phyloP scores from a whole-genome alignment of 2,329 filamentous ascomycete genomes.

The Cladophialophora chaetospira region DNA sequence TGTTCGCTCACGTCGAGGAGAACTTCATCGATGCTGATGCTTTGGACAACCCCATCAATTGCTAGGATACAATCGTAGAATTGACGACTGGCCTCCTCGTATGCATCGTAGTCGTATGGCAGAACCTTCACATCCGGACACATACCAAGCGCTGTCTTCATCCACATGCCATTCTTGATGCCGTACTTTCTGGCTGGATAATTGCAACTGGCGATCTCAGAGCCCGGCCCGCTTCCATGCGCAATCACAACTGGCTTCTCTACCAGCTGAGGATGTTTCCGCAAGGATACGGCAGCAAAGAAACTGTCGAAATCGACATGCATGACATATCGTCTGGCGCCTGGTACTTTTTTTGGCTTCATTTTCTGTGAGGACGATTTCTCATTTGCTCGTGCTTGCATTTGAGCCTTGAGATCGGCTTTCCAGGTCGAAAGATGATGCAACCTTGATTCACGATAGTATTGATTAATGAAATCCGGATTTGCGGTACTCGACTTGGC shows the following conservation, averaged over 20 bases:
- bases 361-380: constrained; percentile 54
- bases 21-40: constrained; percentile 95
- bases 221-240: constrained; percentile 79
- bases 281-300: constrained; percentile 89
- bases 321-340: constrained; percentile 77
- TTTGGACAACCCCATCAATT: constrained; percentile 82
- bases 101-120: constrained; percentile 94
- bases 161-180: constrained; percentile 99
- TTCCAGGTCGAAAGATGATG: constrained; percentile 98
- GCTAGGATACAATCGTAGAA: constrained; percentile 86
- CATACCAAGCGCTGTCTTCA: constrained; percentile 81
- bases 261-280: constrained; percentile 71
- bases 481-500: constrained; percentile 89
- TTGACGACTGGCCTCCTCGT: constrained; percentile 83
- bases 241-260: constrained; percentile 87
- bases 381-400: constrained; percentile 78
- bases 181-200: constrained; percentile 85
- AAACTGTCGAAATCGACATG: constrained; percentile 99
- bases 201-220: constrained; percentile 97
- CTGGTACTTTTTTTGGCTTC: constrained; percentile 59
- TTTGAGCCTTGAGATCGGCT: constrained; percentile 83
- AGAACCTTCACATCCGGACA: constrained; percentile 85
- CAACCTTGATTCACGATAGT: constrained; percentile 89
- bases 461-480: constrained; percentile 90
- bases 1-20: constrained; percentile 78